Percentiles rank a stretch among this genome's conserved stretches.
phyloP scores from a whole-genome alignment of 805 yeast species.

The Starmerella kuoi region DNA sequence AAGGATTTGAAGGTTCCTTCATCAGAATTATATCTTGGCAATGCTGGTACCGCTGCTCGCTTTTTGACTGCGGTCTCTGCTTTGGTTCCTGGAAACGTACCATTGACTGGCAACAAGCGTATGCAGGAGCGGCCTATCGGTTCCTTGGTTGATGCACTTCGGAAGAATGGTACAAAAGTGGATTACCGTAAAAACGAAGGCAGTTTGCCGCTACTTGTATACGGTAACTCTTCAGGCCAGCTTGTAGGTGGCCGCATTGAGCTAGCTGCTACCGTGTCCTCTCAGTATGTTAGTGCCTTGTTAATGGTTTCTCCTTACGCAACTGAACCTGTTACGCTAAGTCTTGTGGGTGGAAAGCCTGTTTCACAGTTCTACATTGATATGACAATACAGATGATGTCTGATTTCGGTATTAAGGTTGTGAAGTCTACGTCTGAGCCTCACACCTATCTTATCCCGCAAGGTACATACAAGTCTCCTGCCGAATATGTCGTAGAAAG shows the following conservation, averaged over 20 bases:
- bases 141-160: constrained; percentile 83
- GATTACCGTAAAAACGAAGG: constrained; percentile 63
- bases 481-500: constrained; percentile 79
- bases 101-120: constrained; percentile 85
- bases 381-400: constrained; percentile 96
- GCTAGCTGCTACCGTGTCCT: constrained; percentile 88
- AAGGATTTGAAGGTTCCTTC: constrained; percentile 39
- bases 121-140: constrained; percentile 98
- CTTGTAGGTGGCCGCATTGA: constrained; percentile 86
- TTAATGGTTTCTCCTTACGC: constrained; percentile 98
- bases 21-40: constrained; percentile 73
- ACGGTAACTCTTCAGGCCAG: constrained; percentile 36
- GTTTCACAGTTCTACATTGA: constrained; percentile 90
- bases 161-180: constrained; percentile 63
- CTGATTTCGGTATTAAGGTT: constrained; percentile 71
- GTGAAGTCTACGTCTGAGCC: constrained; percentile 54
- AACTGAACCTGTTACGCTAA: constrained; percentile 67
- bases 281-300: constrained; percentile 92
- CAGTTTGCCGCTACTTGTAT: constrained; percentile 68
- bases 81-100: constrained; percentile 35
- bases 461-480: constrained; percentile 70
- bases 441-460: constrained; percentile 83
- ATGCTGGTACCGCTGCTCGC: constrained; percentile 96
- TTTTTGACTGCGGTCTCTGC: constrained; percentile 83
- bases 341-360: constrained; percentile 92